Percentiles rank a stretch among this genome's conserved stretches.
phyloP scores from a whole-genome alignment of 768 basidiomycete species.

The Chalciporus pseudorubinellus region DNA sequence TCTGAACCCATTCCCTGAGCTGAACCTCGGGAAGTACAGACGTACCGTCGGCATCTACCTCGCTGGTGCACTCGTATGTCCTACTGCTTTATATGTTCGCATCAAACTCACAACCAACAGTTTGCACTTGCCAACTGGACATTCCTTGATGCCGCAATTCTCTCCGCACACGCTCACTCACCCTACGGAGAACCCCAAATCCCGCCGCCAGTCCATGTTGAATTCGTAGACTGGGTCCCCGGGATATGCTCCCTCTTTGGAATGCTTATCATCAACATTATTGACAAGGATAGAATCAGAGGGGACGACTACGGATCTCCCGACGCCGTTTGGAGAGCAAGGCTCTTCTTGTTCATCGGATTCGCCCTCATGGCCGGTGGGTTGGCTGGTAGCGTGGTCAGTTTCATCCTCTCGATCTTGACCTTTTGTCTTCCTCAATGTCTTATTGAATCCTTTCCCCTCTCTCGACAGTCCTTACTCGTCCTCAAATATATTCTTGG shows the following conservation, averaged over 20 bases:
- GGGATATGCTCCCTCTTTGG: conserved; percentile 91
- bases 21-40: conserved; percentile 72
- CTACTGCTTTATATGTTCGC: neutral
- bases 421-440: neutral
- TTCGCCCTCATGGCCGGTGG: conserved; percentile 98
- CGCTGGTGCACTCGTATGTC: conserved; percentile 85
- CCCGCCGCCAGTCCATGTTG: conserved; percentile 74
- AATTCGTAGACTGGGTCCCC: conserved; percentile 97
- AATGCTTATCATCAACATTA: conserved; percentile 88
- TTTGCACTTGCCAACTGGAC: conserved; percentile 95
- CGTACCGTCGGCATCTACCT: conserved; percentile 86
- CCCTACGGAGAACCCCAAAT: conserved; percentile 70
- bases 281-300: conserved; percentile 88
- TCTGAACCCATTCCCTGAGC: conserved; percentile 79
- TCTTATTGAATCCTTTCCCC: neutral
- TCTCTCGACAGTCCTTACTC: conserved; percentile 62
- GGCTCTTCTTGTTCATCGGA: conserved; percentile 89
- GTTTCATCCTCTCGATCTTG: conserved; percentile 33
- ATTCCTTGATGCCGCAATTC: conserved; percentile 89
- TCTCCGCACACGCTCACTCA: conserved; percentile 81
- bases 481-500: conserved; percentile 87
- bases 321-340: conserved; percentile 85
- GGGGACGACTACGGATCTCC: conserved; percentile 83
- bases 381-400: conserved; percentile 91
- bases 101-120: conserved; percentile 38